phyloP scores from a whole-genome alignment of 2,329 filamentous ascomycete species.

The Sclerotinia spermophila region DNA sequence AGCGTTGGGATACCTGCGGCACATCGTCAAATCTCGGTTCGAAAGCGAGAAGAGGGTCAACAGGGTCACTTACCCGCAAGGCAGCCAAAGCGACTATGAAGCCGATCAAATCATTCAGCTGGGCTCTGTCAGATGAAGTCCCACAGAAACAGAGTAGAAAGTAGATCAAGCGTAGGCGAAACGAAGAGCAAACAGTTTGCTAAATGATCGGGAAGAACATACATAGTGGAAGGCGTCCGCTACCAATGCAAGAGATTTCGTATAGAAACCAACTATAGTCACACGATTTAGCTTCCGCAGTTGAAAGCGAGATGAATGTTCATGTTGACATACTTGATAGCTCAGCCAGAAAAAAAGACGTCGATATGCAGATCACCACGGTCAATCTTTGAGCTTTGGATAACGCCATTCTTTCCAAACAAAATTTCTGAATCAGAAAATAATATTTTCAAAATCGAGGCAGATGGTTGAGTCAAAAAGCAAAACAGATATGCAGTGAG shows the following conservation, averaged over 20 bases:
- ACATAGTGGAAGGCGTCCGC: slow-evolving; percentile 80
- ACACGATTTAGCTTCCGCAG: not conserved
- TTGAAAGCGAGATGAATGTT: not conserved
- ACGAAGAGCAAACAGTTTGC: not conserved
- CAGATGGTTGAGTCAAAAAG: slow-evolving; percentile 16
- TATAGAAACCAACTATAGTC: slow-evolving; percentile 60
- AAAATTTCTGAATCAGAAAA: not conserved
- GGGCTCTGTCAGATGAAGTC: slow-evolving; percentile 9
- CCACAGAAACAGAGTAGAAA: not conserved
- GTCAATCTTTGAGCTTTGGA: slow-evolving; percentile 29
- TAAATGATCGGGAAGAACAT: slow-evolving; percentile 32
- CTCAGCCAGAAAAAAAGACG: slow-evolving; percentile 46
- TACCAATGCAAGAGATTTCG: slow-evolving; percentile 66
- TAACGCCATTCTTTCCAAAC: slow-evolving; percentile 9
- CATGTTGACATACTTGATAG: slow-evolving; percentile 40
- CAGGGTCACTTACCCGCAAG: slow-evolving; percentile 47
- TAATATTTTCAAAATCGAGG: slow-evolving; percentile 10
- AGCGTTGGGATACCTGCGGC: slow-evolving; percentile 54
- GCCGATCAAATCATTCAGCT: slow-evolving; percentile 69
- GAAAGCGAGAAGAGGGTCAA: slow-evolving; percentile 1
- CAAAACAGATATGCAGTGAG: slow-evolving; percentile 17
- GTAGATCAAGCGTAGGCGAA: not conserved
- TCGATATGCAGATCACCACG: slow-evolving; percentile 45
- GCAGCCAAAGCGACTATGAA: slow-evolving; percentile 65
- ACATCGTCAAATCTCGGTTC: not conserved